Conservation (phyloP, 1,284 basidiomycete genomes). For the Ceratobasidium sp. region DNA sequence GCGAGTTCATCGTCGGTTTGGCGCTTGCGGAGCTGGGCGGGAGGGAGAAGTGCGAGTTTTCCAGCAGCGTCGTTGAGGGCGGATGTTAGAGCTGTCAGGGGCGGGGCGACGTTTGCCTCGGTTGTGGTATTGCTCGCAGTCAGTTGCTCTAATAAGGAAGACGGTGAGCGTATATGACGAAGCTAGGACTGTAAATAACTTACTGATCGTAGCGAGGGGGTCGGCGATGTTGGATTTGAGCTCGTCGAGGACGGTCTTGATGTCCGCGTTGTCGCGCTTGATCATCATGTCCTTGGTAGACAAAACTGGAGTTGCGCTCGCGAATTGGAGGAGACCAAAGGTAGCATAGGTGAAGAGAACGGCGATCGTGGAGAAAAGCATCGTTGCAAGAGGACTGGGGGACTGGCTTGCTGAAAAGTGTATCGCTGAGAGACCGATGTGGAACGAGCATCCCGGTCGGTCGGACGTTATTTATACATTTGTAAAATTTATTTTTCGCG, state of each 20-base stretch:
- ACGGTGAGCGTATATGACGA: too few relatives aligned
- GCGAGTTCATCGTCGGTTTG: constrained; percentile 55
- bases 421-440: not conserved
- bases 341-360: constrained; percentile 21
- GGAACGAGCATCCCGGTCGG: too few relatives aligned
- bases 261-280: constrained; percentile 28
- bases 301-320: constrained; percentile 9
- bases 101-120: constrained; percentile 53
- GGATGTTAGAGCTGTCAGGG: constrained; percentile 53
- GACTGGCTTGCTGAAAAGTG: not conserved
- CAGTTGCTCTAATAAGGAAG: constrained; percentile 43
- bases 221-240: not conserved
- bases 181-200: too few relatives aligned
- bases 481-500: not conserved
- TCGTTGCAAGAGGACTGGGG: not conserved
- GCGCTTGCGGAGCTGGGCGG: constrained; percentile 49
- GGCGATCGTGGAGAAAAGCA: constrained; percentile 16
- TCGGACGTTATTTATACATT: constrained; percentile 1
- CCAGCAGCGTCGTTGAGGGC: constrained; percentile 53
- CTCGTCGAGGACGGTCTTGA: not conserved
- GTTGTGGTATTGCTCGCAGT: constrained; percentile 51
- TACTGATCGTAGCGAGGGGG: not conserved
- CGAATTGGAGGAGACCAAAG: constrained; percentile 13
- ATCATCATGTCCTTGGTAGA: constrained; percentile 36
- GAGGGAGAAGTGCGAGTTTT: constrained; percentile 51